phyloP scores from a whole-genome alignment of 2,329 filamentous ascomycete species.

The Lachnellula subtilissima region DNA sequence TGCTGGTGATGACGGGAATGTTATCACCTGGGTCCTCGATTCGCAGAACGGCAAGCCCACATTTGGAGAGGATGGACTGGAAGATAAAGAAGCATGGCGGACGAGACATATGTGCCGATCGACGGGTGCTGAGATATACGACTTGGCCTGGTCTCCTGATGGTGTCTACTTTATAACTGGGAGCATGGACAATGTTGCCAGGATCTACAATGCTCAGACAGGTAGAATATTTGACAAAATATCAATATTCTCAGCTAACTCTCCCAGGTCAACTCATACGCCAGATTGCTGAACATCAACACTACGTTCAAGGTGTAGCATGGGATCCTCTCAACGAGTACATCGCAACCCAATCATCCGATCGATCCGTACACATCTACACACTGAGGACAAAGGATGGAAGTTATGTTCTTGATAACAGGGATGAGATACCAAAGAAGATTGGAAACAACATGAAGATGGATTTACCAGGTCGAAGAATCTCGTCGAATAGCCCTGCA shows the following conservation, averaged over 20 bases:
- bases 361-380: constrained; percentile 97
- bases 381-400: constrained; percentile 94
- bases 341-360: constrained; percentile 95
- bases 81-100: constrained; percentile 96
- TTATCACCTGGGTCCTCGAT: constrained; percentile 87
- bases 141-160: constrained; percentile 98
- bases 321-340: constrained; percentile 99
- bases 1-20: constrained; percentile 94
- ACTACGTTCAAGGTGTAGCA: constrained; percentile 96
- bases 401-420: constrained; percentile 72
- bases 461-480: constrained; percentile 85
- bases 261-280: constrained; percentile 61
- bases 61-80: constrained; percentile 78
- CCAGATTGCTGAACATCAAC: constrained; percentile 94
- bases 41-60: constrained; percentile 60
- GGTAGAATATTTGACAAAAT: constrained; percentile 47
- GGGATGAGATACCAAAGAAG: constrained; percentile 62
- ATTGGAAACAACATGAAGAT: constrained; percentile 74
- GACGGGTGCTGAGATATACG: constrained; percentile 93
- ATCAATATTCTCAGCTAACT: constrained; percentile 12
- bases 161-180: constrained; percentile 94
- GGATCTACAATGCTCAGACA: constrained; percentile 92
- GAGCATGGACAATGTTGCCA: constrained; percentile 97
- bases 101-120: constrained; percentile 98
- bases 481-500: constrained; percentile 88